Percentiles rank a stretch among this genome's conserved stretches.
Conservation (phyloP, 2,329 filamentous ascomycete species). For the Ophiocordyceps camponoti-floridani region DNA sequence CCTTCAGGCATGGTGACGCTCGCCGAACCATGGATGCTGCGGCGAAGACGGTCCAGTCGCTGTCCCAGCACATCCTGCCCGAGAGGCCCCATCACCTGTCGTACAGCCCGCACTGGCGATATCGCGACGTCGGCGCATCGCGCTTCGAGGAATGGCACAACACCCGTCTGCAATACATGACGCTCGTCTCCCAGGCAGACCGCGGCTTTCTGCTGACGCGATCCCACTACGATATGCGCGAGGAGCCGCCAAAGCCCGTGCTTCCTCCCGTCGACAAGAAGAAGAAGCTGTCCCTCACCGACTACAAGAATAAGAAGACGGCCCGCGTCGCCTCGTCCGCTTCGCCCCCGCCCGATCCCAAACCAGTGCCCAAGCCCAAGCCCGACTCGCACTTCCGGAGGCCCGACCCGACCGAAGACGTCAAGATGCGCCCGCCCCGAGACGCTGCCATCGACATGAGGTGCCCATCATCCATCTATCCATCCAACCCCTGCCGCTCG, state of each 20-base stretch:
- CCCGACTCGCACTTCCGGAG: slow-evolving; percentile 5
- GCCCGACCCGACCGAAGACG: slow-evolving; percentile 9
- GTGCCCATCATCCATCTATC: slow-evolving; percentile 4
- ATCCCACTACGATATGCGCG: slow-evolving; percentile 38
- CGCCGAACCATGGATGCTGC: slow-evolving; percentile 37
- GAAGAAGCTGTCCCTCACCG: slow-evolving; percentile 40
- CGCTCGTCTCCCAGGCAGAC: slow-evolving; percentile 37
- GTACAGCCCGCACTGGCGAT: slow-evolving; percentile 27
- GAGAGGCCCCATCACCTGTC: slow-evolving; percentile 35
- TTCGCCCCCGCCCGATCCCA: slow-evolving; percentile 14
- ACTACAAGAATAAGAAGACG: slow-evolving; percentile 38
- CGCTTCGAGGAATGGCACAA: slow-evolving; percentile 29
- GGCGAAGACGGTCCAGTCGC: slow-evolving; percentile 35
- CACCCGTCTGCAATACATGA: slow-evolving; percentile 36
- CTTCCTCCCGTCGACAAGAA: slow-evolving; percentile 25
- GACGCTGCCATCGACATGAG: slow-evolving; percentile 13
- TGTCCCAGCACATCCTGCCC: slow-evolving; percentile 33
- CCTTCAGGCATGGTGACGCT: slow-evolving; percentile 18
- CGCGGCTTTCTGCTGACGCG: slow-evolving; percentile 38
- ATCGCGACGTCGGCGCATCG: slow-evolving; percentile 17
- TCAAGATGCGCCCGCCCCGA: slow-evolving; percentile 12
- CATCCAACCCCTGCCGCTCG: not conserved
- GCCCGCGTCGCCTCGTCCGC: slow-evolving; percentile 14
- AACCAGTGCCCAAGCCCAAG: not conserved
- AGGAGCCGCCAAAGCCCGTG: slow-evolving; percentile 25